These are phyloP conservation scores for Dendrothele bispora DNA, from an alignment of 768 basidiomycete genomes.

Conservation along the genomic window DNA sequence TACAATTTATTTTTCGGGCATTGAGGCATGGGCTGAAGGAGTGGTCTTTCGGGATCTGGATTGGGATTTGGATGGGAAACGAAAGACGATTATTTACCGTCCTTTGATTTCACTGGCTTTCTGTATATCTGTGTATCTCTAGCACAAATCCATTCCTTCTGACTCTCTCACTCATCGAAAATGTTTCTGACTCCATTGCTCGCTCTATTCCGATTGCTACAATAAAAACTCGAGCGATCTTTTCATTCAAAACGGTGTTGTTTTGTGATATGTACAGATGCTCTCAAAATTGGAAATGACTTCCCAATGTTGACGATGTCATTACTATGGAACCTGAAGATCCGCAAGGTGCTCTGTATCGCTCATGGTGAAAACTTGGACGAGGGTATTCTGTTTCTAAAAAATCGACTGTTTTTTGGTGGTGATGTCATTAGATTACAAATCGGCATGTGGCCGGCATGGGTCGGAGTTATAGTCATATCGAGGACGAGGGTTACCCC, in stretches of 20 bases:
- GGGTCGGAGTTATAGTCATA: too few relatives aligned
- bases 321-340: constrained; percentile 9
- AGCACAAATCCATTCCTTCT: neutral
- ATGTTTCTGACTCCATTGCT: constrained; percentile 2
- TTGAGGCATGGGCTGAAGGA: constrained; percentile 4
- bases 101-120: constrained; percentile 1
- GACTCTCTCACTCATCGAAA: neutral
- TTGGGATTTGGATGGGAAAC: neutral
- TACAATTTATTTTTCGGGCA: constrained; percentile 6
- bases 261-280: constrained; percentile 10
- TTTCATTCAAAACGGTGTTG: constrained; percentile 5
- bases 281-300: constrained; percentile 13
- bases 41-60: constrained; percentile 1
- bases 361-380: too few relatives aligned
- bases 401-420: too few relatives aligned
- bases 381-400: too few relatives aligned
- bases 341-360: constrained; percentile 6
- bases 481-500: too few relatives aligned
- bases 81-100: constrained; percentile 5
- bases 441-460: too few relatives aligned
- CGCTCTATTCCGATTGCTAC: neutral
- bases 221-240: constrained; percentile 1
- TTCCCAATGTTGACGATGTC: constrained; percentile 9
- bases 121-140: constrained; percentile 5
- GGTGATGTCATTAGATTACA: too few relatives aligned